phyloP scores from a whole-genome alignment of 306 rosid species.

The Glycine tomentella region DNA sequence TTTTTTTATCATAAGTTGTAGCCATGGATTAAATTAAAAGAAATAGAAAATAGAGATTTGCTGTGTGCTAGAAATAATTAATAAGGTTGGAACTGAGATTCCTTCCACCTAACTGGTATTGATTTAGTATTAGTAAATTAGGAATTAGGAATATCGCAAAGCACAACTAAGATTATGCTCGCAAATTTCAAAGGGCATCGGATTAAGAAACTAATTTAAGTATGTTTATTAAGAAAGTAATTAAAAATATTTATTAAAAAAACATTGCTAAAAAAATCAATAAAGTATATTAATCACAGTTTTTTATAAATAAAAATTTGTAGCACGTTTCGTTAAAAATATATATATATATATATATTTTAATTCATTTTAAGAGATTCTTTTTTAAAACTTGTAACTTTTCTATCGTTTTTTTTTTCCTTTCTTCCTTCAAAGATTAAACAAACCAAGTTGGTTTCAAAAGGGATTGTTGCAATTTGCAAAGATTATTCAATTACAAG shows the following conservation, averaged over 20 bases:
- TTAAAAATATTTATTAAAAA: background rate
- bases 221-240: background rate
- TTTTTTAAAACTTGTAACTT: background rate
- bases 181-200: too few species aligned
- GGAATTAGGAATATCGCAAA: too few species aligned
- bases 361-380: background rate
- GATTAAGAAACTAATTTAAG: too few species aligned
- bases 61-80: background rate
- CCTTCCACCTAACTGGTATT: background rate
- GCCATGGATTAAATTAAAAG: background rate
- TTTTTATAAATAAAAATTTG: background rate
- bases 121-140: too few species aligned
- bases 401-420: background rate
- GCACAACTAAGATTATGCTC: too few species aligned
- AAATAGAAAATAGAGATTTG: background rate
- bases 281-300: background rate
- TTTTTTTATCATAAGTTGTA: conserved; percentile 24
- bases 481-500: conserved; percentile 4
- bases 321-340: background rate
- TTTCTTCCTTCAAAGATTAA: background rate
- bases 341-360: too few species aligned
- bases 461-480: background rate
- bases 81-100: background rate
- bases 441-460: background rate
- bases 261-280: background rate